phyloP scores from a whole-genome alignment of 305 asterid species.

The Fraxinus sp. region DNA sequence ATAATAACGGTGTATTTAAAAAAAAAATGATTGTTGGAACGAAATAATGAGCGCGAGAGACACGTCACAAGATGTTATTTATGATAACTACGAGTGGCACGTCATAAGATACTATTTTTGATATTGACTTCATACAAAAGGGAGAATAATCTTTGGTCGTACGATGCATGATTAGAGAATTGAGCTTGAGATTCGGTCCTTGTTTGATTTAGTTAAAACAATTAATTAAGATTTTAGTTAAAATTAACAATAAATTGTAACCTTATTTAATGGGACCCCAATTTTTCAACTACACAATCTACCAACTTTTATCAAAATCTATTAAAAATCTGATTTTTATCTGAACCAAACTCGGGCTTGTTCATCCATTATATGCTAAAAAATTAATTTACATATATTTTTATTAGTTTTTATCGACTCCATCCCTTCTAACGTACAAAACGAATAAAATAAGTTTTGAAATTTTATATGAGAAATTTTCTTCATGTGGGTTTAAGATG shows the following conservation, averaged over 20 bases:
- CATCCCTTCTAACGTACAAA: neutral
- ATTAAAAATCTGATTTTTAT: no score
- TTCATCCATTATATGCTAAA: neutral
- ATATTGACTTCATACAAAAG: neutral
- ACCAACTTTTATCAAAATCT: no score
- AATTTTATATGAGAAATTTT: conserved; percentile 19
- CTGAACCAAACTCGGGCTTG: neutral
- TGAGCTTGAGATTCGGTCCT: neutral
- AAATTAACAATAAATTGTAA: no score
- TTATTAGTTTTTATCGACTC: neutral
- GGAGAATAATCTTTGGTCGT: neutral
- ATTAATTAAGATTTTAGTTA: no score
- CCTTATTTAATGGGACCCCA: no score
- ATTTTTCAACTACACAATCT: neutral
- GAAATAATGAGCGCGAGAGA: neutral
- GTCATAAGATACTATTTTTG: neutral
- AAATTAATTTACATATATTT: neutral
- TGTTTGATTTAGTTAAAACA: neutral
- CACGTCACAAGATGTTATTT: neutral
- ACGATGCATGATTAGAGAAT: neutral
- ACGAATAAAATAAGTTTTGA: neutral
- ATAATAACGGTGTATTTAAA: neutral
- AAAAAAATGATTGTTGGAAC: neutral
- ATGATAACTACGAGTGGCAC: neutral
- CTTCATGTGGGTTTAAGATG: conserved; percentile 32